These are phyloP conservation scores for Coccomyxa sp. DNA, from an alignment of 139 green algal species.

Conservation along the genomic window DNA sequence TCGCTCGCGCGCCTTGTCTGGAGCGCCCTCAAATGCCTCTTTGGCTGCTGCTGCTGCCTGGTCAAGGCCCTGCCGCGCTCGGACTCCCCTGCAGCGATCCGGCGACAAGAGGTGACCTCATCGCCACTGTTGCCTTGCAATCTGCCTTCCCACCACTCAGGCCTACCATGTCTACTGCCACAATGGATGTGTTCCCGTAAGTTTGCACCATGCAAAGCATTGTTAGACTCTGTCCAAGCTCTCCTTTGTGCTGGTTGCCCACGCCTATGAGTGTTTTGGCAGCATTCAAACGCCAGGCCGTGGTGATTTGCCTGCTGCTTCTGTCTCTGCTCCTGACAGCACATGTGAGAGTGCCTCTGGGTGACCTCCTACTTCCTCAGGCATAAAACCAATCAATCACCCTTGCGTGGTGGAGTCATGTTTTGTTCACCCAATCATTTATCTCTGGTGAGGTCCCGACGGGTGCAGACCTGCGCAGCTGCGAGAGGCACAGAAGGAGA, in stretches of 20 bases:
- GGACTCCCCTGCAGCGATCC: neutral
- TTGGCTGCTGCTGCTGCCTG: neutral
- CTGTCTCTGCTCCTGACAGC: too few relatives aligned
- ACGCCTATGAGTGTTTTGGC: too few relatives aligned
- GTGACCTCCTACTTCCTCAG: neutral
- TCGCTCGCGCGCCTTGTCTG: neutral
- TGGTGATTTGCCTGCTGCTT: too few relatives aligned
- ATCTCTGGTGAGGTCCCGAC: neutral
- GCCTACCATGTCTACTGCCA: neutral
- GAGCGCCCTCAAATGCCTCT: neutral
- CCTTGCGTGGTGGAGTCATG: neutral
- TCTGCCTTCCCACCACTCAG: neutral
- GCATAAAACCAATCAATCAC: neutral
- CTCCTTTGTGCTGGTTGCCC: too few relatives aligned
- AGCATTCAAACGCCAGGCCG: too few relatives aligned
- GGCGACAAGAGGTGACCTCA: neutral
- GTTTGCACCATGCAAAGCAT: neutral
- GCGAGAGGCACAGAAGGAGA: neutral
- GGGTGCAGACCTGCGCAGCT: neutral
- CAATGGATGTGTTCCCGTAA: neutral
- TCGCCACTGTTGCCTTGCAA: neutral
- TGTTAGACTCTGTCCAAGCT: neutral
- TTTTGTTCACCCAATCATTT: neutral
- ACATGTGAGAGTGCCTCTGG: too few relatives aligned
- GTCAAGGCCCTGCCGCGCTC: neutral